A percentile compares a stretch with the other conserved stretches of the same genome.
These are phyloP conservation scores for Geranium incanum DNA, from an alignment of 441 rosid genomes.

Conservation along the genomic window DNA sequence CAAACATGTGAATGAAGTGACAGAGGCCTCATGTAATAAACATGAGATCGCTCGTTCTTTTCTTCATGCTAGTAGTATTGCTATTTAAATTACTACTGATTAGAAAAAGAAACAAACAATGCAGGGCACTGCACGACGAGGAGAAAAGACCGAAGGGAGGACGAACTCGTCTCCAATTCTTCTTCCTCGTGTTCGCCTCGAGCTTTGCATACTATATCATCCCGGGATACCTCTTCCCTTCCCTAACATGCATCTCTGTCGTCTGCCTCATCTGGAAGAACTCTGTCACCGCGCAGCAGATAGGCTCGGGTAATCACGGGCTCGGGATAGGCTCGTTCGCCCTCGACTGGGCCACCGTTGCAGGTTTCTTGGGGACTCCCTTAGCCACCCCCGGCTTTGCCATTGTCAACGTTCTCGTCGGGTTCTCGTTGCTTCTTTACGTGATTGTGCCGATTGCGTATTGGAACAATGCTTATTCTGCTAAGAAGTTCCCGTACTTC, in stretches of 20 bases:
- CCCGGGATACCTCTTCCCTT: constrained; percentile 19
- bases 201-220: constrained; percentile 20
- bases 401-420: constrained; percentile 7
- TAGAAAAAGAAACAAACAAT: background rate
- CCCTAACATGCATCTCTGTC: constrained; percentile 14
- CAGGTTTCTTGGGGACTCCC: constrained; percentile 16
- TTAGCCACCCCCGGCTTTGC: constrained; percentile 19
- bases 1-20: too few species aligned
- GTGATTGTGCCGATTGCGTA: constrained; percentile 11
- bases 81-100: background rate
- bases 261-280: constrained; percentile 17
- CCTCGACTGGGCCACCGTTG: constrained; percentile 21
- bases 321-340: constrained; percentile 22
- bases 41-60: too few species aligned
- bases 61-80: too few species aligned
- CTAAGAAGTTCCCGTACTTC: constrained; percentile 13
- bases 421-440: constrained; percentile 17
- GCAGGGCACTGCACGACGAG: constrained; percentile 15
- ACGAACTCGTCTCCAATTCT: constrained; percentile 18
- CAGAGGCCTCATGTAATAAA: too few species aligned
- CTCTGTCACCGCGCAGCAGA: constrained; percentile 19
- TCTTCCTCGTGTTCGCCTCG: constrained; percentile 12
- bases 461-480: constrained; percentile 6
- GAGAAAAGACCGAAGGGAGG: constrained; percentile 20
- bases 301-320: constrained; percentile 18